Percentiles rank a stretch among this genome's conserved stretches.
These are phyloP conservation scores for Lachancea nothofagi DNA, from an alignment of 805 yeast genomes.

Conservation along the genomic window DNA sequence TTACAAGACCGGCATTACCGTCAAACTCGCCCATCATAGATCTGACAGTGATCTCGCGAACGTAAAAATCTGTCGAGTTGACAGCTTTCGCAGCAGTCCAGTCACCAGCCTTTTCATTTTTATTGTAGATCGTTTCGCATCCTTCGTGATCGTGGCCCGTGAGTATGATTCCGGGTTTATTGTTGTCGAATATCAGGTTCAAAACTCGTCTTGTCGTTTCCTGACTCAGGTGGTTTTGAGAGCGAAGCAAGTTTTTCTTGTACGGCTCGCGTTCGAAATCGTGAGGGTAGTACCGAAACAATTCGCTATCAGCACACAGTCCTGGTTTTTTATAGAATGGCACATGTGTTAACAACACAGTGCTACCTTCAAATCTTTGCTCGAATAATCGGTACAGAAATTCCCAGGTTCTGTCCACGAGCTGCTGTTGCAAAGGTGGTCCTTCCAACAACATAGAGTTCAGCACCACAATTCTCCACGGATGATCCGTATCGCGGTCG, in stretches of 20 bases:
- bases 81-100: conserved; percentile 54
- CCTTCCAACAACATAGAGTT: conserved; percentile 85
- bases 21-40: conserved; percentile 96
- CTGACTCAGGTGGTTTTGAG: conserved; percentile 77
- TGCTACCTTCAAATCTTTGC: conserved; percentile 63
- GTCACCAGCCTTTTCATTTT: conserved; percentile 34
- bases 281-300: conserved; percentile 51
- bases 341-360: conserved; percentile 80
- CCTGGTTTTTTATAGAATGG: conserved; percentile 84
- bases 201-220: conserved; percentile 64
- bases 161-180: conserved; percentile 69
- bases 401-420: conserved; percentile 60
- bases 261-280: conserved; percentile 55
- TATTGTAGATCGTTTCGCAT: conserved; percentile 66
- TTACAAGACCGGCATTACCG: conserved; percentile 81
- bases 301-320: conserved; percentile 82
- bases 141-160: conserved; percentile 98
- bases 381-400: conserved; percentile 59
- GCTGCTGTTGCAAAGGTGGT: conserved; percentile 74
- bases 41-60: conserved; percentile 78
- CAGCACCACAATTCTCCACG: conserved; percentile 87
- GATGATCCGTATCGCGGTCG: conserved; percentile 53
- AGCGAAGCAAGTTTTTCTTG: conserved; percentile 63
- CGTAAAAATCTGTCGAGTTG: conserved; percentile 29
- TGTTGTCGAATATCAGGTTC: conserved; percentile 61